Conservation (phyloP, 441 rosid genomes). For the Melastoma candidum region DNA sequence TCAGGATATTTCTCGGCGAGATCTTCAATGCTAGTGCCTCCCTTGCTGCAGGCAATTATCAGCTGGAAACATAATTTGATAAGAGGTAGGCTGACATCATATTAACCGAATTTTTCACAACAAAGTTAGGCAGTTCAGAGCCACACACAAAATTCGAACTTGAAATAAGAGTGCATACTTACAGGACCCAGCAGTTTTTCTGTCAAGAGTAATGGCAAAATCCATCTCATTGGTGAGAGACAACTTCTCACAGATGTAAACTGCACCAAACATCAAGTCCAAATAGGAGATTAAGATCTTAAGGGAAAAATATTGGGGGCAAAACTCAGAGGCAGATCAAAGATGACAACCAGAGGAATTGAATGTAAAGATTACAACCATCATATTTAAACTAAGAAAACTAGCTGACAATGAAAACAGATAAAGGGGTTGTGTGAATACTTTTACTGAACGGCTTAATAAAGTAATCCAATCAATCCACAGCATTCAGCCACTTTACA, state of each 20-base stretch:
- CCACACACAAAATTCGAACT: not conserved
- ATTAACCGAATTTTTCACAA: not conserved
- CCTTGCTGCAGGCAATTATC: conserved; percentile 88
- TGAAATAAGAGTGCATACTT: conserved; percentile 18
- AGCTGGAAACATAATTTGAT: conserved; percentile 35
- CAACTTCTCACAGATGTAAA: conserved; percentile 82
- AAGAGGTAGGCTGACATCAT: not conserved
- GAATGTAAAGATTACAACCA: too few relatives aligned
- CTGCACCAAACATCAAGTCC: conserved; percentile 25
- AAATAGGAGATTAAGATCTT: conserved; percentile 2
- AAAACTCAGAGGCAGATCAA: not conserved
- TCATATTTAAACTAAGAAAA: too few relatives aligned
- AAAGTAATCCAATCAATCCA: not conserved
- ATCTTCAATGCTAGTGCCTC: conserved; percentile 98
- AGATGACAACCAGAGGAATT: too few relatives aligned
- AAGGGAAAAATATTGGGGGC: not conserved
- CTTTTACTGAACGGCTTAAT: not conserved
- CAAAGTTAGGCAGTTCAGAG: conserved; percentile 2
- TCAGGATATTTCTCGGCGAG: conserved; percentile 96
- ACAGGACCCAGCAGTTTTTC: conserved; percentile 95
- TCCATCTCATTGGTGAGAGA: conserved; percentile 97
- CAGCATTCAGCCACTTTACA: not conserved
- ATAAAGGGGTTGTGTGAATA: too few relatives aligned
- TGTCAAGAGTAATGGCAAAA: conserved; percentile 93
- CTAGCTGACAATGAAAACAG: too few relatives aligned